Evolutionary conservation across 768 basidiomycete genomes (phyloP), one percentile per base, ranked within the genome.

Genomic region (Kwoniella botswanensis): DNA sequence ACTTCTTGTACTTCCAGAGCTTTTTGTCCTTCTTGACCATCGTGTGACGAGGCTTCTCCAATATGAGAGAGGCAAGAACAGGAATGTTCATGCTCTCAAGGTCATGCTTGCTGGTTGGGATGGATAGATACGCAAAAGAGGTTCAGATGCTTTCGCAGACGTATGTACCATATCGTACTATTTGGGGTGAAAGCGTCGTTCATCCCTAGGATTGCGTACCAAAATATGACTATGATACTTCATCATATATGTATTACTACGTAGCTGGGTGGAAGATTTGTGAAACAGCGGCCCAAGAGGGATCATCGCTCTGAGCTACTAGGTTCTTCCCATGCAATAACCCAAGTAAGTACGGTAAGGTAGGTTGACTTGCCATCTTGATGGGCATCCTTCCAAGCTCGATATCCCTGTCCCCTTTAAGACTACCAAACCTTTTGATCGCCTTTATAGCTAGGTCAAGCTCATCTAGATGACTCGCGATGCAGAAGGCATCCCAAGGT

Each of bases 391-490:
- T 56, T 13, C 55, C 24, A 13, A 56, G 55, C 22, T 56, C n/a
- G 12, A 26, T 24, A 17, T 56, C 22, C 18, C 5, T 56, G 7
- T 18, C 6, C 1, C 4, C 22, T 22, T 1, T 26, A 2, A 50
- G 43, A 11, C 22, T 12, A 4, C 22, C 62, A 9, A 63, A 24
- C 11, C 15, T 26, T 22, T 26, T 50, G 5, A 63, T 21, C 17
- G 62, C 62, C n/a, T 52, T 26, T 17, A 18, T 52, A 4, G 62
- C 44, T 21, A 63, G 11, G 24, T 22, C n/a, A 18, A 26, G 12
- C 22, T 63, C 62, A 17, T 63, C n/a, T 46, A 22, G 12, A 63
- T 63, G 46, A 52, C 62, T 63, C 5, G 62, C 46, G n/a, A 52
- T 43, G 50, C 46, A 63, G 26, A 63, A 63, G 12, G 12, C 22